A percentile compares a stretch with the other conserved stretches of the same genome.
Evolutionary conservation across 805 yeast species (phyloP).

Genomic region (Lipomyces mesembrius): DNA sequence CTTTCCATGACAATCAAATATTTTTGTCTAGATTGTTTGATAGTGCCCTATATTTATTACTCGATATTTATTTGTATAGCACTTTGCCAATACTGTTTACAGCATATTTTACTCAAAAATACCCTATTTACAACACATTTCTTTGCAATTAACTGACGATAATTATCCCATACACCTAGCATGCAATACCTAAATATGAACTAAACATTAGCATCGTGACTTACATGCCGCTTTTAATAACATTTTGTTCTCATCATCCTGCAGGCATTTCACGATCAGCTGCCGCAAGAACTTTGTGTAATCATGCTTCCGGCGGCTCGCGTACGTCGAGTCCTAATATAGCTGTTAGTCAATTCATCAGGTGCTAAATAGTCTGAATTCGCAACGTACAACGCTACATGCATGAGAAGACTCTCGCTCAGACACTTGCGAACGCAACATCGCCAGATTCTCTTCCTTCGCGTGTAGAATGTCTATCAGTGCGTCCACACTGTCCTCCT

Average conservation of each 20-base stretch:
- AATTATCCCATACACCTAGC: neutral
- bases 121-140: neutral
- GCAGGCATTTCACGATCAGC: neutral
- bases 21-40: neutral
- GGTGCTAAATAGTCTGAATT: neutral
- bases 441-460: neutral
- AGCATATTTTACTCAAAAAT: neutral
- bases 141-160: neutral
- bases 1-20: neutral
- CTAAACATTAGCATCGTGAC: neutral
- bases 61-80: neutral
- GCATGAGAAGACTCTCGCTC: neutral
- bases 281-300: constrained; percentile 1
- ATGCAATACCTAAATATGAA: neutral
- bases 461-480: neutral
- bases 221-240: neutral
- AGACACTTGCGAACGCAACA: neutral
- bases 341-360: neutral
- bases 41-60: neutral
- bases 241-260: neutral
- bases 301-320: neutral
- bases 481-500: neutral
- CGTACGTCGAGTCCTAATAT: neutral
- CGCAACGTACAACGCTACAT: neutral
- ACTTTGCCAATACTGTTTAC: neutral